phyloP scores from a whole-genome alignment of 164 flowering plant genomes.

The Euptelea pleiosperma region DNA sequence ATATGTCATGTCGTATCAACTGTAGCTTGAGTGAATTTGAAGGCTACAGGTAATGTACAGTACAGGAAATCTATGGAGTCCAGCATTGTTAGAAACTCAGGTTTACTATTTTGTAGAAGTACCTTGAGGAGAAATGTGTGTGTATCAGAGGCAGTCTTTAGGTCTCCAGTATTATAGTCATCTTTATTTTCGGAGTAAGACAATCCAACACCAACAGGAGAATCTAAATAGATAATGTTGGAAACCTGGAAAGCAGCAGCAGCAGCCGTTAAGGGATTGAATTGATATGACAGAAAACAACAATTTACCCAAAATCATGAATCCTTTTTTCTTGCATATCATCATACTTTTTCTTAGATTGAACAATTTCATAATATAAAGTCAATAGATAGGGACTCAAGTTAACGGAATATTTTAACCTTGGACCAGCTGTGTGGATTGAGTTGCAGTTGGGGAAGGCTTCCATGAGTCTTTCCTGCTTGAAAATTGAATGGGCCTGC shows the following conservation, averaged over 20 bases:
- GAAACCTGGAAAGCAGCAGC: constrained; percentile 56
- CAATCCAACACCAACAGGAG: constrained; percentile 93
- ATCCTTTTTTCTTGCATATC: neutral
- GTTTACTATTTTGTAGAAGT: neutral
- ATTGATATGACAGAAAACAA: neutral
- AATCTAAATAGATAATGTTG: constrained; percentile 82
- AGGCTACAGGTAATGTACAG: neutral
- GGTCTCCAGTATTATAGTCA: constrained; percentile 76
- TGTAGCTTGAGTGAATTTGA: no score
- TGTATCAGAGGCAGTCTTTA: constrained; percentile 68
- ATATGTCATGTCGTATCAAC: no score
- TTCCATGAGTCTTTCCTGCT: constrained; percentile 29
- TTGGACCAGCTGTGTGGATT: constrained; percentile 95
- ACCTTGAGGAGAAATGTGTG: constrained; percentile 88
- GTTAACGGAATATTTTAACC: constrained; percentile 29
- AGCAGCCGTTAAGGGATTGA: neutral
- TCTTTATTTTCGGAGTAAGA: constrained; percentile 59
- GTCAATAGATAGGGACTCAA: neutral
- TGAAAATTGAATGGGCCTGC: constrained; percentile 94
- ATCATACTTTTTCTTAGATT: neutral
- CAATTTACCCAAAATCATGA: neutral
- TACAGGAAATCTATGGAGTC: neutral
- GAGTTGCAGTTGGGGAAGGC: constrained; percentile 63
- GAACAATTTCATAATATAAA: neutral
- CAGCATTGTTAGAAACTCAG: neutral